Conservation (phyloP, 169 alveolate species). For the Plasmodium billcollinsi region DNA sequence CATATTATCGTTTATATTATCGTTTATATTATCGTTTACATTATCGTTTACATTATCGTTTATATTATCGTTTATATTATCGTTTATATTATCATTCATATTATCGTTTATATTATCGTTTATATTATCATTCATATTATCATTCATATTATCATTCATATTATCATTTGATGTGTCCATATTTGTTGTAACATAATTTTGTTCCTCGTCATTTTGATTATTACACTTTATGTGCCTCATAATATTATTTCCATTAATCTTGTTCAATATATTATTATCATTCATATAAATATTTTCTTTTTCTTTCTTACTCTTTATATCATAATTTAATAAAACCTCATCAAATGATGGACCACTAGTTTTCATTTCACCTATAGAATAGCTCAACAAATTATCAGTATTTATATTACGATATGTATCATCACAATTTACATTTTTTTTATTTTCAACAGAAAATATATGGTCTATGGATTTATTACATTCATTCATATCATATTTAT, state of each 20-base stretch:
- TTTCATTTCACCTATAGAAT: background rate
- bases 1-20: too few relatives aligned
- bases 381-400: background rate
- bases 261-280: too few relatives aligned
- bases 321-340: too few relatives aligned
- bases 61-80: too few relatives aligned
- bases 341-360: background rate
- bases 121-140: background rate
- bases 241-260: too few relatives aligned
- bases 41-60: too few relatives aligned
- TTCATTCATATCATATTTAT: background rate
- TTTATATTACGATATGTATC: background rate
- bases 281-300: background rate
- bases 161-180: too few relatives aligned
- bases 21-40: too few relatives aligned
- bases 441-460: background rate
- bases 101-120: too few relatives aligned
- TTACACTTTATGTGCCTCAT: background rate
- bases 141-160: too few relatives aligned
- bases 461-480: background rate
- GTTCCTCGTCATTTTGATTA: background rate
- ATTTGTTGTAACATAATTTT: background rate
- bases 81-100: background rate
- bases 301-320: background rate
- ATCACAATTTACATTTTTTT: background rate